These are phyloP conservation scores for Priceomyces haplophilus DNA, from an alignment of 805 yeast species.

Conservation along the genomic window DNA sequence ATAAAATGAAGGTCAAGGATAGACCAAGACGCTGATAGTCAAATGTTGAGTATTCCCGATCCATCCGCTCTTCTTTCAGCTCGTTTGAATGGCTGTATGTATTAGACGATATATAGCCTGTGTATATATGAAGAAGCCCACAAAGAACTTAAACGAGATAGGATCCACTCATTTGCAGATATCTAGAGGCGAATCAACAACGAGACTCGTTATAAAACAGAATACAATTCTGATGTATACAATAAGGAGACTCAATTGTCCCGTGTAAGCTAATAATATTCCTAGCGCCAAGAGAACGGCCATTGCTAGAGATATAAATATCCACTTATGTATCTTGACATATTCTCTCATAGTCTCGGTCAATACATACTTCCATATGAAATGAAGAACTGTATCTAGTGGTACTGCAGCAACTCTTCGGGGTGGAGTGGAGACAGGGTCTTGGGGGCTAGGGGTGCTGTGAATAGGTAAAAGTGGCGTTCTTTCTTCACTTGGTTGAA, in stretches of 20 bases:
- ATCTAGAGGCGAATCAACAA: neutral
- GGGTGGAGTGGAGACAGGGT: slow-evolving; percentile 4
- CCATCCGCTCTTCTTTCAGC: neutral
- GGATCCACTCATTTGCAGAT: no score
- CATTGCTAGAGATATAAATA: slow-evolving; percentile 2
- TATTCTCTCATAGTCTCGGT: slow-evolving; percentile 13
- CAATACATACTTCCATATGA: slow-evolving; percentile 16
- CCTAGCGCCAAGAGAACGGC: slow-evolving; percentile 8
- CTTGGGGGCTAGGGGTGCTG: slow-evolving; percentile 6
- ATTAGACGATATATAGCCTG: neutral
- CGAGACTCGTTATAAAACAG: slow-evolving; percentile 6
- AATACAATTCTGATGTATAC: slow-evolving; percentile 6
- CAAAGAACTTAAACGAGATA: no score
- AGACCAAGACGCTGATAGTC: slow-evolving; percentile 59
- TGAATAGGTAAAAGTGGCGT: slow-evolving; percentile 20
- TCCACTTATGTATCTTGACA: slow-evolving; percentile 5
- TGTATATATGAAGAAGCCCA: neutral
- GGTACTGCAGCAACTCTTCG: neutral
- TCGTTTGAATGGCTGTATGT: neutral
- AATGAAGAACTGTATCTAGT: slow-evolving; percentile 4
- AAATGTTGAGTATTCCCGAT: no score
- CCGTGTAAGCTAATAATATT: slow-evolving; percentile 14
- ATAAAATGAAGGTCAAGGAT: slow-evolving; percentile 82
- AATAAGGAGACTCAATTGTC: slow-evolving; percentile 10
- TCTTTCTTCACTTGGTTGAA: slow-evolving; percentile 5